A percentile compares a stretch with the other conserved stretches of the same genome.
phyloP scores from a whole-genome alignment of 164 flowering plant genomes.

The Santalum album region DNA sequence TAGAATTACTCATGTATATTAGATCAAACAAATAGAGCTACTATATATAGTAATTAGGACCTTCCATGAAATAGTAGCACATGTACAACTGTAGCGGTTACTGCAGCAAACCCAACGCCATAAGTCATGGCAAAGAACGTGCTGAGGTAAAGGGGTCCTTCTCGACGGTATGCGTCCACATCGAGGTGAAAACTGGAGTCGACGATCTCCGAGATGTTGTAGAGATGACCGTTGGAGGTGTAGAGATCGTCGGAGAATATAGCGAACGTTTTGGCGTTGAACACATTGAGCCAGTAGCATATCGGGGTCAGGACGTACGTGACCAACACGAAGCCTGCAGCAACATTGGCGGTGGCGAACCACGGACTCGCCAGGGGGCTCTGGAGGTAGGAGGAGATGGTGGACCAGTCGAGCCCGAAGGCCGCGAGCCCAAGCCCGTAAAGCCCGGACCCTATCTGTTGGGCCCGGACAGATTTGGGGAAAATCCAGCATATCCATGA shows the following conservation, averaged over 20 bases:
- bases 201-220: constrained; percentile 49
- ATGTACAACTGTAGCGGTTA: constrained; percentile 62
- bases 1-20: too few species aligned
- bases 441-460: constrained; percentile 79
- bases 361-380: constrained; percentile 89
- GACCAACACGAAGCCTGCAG: constrained; percentile 49
- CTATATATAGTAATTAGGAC: constrained; percentile 18
- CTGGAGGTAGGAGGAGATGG: constrained; percentile 63
- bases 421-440: constrained; percentile 62
- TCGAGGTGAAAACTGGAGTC: constrained; percentile 57
- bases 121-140: constrained; percentile 69
- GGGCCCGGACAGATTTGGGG: constrained; percentile 49
- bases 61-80: constrained; percentile 70
- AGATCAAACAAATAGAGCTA: too few species aligned
- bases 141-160: constrained; percentile 63
- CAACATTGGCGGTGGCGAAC: constrained; percentile 85
- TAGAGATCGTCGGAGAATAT: constrained; percentile 52
- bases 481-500: constrained; percentile 80
- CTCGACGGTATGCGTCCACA: constrained; percentile 34
- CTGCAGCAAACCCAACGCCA: constrained; percentile 76
- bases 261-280: constrained; percentile 66
- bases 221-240: constrained; percentile 36
- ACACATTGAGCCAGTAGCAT: constrained; percentile 57
- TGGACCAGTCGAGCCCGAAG: constrained; percentile 76
- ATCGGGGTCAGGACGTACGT: constrained; percentile 64